phyloP scores from a whole-genome alignment of 768 basidiomycete genomes.

The Boletus patriciae region DNA sequence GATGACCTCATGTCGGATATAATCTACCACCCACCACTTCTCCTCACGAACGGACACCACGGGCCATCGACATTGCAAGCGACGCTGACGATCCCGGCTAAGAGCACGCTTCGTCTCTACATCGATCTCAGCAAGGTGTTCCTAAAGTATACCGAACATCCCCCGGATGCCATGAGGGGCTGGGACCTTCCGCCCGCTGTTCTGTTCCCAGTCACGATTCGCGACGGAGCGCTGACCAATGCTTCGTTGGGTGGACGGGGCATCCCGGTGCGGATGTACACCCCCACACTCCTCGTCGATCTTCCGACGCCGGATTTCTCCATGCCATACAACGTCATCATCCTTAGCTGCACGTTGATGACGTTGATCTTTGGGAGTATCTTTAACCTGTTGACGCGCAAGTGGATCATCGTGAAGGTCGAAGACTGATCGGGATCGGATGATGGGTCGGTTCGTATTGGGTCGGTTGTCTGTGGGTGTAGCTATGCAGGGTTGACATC shows the following conservation, averaged over 20 bases:
- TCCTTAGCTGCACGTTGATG: slow-evolving; percentile 88
- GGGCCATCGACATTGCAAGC: slow-evolving; percentile 72
- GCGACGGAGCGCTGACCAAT: neutral
- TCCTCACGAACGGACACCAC: slow-evolving; percentile 17
- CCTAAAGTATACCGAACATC: slow-evolving; percentile 92
- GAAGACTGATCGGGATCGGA: slow-evolving; percentile 10
- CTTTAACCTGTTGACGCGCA: slow-evolving; percentile 83
- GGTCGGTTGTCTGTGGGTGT: neutral
- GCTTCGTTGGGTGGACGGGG: neutral
- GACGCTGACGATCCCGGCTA: slow-evolving; percentile 66
- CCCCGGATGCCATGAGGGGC: slow-evolving; percentile 91
- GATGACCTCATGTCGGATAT: slow-evolving; percentile 66
- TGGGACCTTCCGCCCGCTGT: slow-evolving; percentile 92
- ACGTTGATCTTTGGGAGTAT: slow-evolving; percentile 92
- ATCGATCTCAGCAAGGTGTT: slow-evolving; percentile 83
- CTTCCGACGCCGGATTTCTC: slow-evolving; percentile 99
- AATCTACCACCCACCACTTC: slow-evolving; percentile 50
- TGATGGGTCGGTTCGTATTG: neutral
- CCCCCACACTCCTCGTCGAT: slow-evolving; percentile 78
- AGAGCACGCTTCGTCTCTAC: slow-evolving; percentile 58
- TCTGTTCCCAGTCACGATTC: slow-evolving; percentile 42
- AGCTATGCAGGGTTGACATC: neutral
- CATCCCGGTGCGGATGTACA: slow-evolving; percentile 59
- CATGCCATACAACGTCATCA: slow-evolving; percentile 99
- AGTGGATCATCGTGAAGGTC: slow-evolving; percentile 61